Base-by-base conservation (phyloP, 176 grass and related monocot species). In the Themeda triandra region DNA sequence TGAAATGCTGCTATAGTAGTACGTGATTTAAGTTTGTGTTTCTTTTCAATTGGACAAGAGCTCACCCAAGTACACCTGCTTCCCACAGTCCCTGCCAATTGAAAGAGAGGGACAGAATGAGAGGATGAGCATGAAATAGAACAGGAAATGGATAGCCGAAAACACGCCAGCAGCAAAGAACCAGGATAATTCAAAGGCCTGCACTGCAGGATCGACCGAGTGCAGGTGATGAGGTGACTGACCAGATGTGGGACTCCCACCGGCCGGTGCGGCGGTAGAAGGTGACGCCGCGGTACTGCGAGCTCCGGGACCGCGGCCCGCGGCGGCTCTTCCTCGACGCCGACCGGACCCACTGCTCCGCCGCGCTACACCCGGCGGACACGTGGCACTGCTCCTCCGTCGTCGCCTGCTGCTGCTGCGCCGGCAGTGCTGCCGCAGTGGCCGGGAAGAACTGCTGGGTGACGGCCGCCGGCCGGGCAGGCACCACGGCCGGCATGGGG, bases 241-340 rank as follows among this genome's bases (percentile, higher is more conserved):
- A 54, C 93, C 93, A 95, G 10, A 95, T 92, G 74, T 92, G 90
- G 2, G 93, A 95, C 81, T 92, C 93, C 90, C 90, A 95, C 24
- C 90, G 87, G 29, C 90, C 90, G 17, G 93, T 95, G 64, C 90
- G 90, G 37, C 93, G 90, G 87, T 95, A 95, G 87, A 92, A 95
- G 69, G 90, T 95, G 85, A 95, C 90, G 62, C 92, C 92, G 33
- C 92, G 92, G 79, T 94, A 94, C 82, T 94, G 92, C 36, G 92
- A 94, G 68, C 92, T 94, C 82, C 85, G 69, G 11, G 92, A 94
- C 82, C 92, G 45, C 5, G 92, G 92, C 4, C 92, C 92, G 2
- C 92, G 87, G 41, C 90, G 87, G n/a, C 82, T 92, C 87, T 90
- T 90, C 88, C 86, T 90, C 48, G 71, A 48, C 23, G 80, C 31